These are phyloP conservation scores for Talaromyces ruber DNA, from an alignment of 495 filamentous ascomycete species.

Conservation along the genomic window DNA sequence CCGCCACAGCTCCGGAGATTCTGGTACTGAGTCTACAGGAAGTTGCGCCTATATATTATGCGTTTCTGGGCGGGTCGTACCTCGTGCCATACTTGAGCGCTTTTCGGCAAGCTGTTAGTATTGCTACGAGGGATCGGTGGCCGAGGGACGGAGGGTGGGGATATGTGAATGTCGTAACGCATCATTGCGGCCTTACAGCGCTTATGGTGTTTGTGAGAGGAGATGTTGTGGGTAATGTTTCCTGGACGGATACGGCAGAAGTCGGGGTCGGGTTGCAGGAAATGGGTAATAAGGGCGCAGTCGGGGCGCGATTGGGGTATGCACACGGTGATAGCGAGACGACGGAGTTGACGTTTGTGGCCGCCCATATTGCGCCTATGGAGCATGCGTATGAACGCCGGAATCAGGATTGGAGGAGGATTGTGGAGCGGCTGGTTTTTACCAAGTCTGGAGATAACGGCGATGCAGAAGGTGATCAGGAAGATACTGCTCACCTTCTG, in stretches of 20 bases:
- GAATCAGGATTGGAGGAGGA: constrained; percentile 78
- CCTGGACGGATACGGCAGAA: constrained; percentile 57
- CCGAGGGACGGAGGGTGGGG: constrained; percentile 6
- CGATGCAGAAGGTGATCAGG: constrained; percentile 8
- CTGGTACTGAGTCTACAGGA: constrained; percentile 81
- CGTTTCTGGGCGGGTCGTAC: constrained; percentile 79
- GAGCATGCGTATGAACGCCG: constrained; percentile 61
- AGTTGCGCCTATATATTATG: constrained; percentile 70
- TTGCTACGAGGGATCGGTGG: constrained; percentile 45
- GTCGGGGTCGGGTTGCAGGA: constrained; percentile 73
- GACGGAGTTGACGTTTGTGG: constrained; percentile 69
- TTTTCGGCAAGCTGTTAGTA: constrained; percentile 58
- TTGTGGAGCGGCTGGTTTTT: constrained; percentile 75
- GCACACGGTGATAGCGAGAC: constrained; percentile 22
- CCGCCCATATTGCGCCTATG: constrained; percentile 83
- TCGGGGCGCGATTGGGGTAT: constrained; percentile 64
- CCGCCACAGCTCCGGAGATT: constrained; percentile 47
- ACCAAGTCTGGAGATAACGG: constrained; percentile 1
- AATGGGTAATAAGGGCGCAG: constrained; percentile 94
- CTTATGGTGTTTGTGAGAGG: constrained; percentile 69
- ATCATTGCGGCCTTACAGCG: constrained; percentile 81
- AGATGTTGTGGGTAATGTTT: constrained; percentile 45
- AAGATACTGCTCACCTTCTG: constrained; percentile 36
- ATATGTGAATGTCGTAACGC: constrained; percentile 46
- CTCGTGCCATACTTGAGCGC: constrained; percentile 66